A percentile compares a stretch with the other conserved stretches of the same genome.
Evolutionary conservation across 1,139 yeast genomes (phyloP).

Genomic region (Kodamaea sp.): DNA sequence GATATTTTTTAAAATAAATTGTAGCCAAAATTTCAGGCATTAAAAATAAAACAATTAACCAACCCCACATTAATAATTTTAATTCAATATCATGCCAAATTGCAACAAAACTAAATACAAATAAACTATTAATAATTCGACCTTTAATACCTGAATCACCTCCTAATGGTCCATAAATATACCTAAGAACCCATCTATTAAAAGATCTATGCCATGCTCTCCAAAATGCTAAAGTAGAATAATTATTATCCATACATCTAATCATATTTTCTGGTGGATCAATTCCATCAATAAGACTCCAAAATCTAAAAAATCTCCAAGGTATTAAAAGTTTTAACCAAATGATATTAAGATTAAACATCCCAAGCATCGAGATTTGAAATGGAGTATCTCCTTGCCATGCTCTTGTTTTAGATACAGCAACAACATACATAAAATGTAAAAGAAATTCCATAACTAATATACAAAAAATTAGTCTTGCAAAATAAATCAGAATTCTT

Average conservation of each 20-base stretch:
- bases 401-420: slow-evolving; percentile 82
- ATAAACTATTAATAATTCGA: slow-evolving; percentile 68
- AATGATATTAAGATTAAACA: slow-evolving; percentile 82
- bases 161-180: slow-evolving; percentile 76
- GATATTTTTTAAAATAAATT: slow-evolving; percentile 37
- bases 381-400: slow-evolving; percentile 91
- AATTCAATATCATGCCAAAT: slow-evolving; percentile 97
- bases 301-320: slow-evolving; percentile 91
- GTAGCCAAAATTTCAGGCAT: slow-evolving; percentile 84
- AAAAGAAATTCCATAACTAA: slow-evolving; percentile 83
- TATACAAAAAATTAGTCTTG: slow-evolving; percentile 68
- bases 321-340: slow-evolving; percentile 93
- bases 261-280: slow-evolving; percentile 99
- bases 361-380: slow-evolving; percentile 91
- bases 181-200: slow-evolving; percentile 84
- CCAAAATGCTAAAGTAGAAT: slow-evolving; percentile 93
- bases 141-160: slow-evolving; percentile 47
- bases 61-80: slow-evolving; percentile 87
- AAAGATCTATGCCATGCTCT: slow-evolving; percentile 97
- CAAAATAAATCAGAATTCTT: slow-evolving; percentile 58
- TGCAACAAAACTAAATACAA: slow-evolving; percentile 96
- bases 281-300: slow-evolving; percentile 87
- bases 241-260: slow-evolving; percentile 91
- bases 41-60: slow-evolving; percentile 83
- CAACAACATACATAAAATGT: slow-evolving; percentile 89